These are phyloP conservation scores for Boletus sp. DNA, from an alignment of 768 basidiomycete species.

Conservation along the genomic window DNA sequence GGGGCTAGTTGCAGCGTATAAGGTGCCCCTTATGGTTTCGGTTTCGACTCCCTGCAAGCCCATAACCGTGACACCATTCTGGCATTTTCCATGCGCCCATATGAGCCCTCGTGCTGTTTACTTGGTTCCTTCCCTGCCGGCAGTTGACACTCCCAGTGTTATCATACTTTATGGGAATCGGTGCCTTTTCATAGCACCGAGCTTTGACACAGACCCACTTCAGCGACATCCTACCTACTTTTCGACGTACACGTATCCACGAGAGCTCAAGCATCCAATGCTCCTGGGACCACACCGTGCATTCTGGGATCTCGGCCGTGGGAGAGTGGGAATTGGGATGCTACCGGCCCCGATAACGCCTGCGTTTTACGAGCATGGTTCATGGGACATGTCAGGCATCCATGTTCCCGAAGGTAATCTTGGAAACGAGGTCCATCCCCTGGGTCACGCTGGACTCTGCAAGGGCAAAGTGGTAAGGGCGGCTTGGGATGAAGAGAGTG, in stretches of 20 bases:
- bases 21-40: not conserved
- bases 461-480: not conserved
- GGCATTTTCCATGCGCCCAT: constrained; percentile 4
- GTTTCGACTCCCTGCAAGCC: not conserved
- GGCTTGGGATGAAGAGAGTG: not conserved
- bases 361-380: not conserved
- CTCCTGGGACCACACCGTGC: not conserved
- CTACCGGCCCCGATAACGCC: not conserved
- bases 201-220: not conserved
- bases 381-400: not conserved
- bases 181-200: constrained; percentile 5
- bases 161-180: constrained; percentile 7
- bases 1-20: constrained; percentile 4
- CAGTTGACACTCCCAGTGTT: constrained; percentile 6
- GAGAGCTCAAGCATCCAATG: not conserved
- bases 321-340: not conserved
- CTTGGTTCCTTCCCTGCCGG: constrained; percentile 10
- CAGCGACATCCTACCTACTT: constrained; percentile 12
- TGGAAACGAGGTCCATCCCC: not conserved
- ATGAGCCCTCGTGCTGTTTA: constrained; percentile 8
- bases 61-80: not conserved
- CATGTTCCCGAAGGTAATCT: not conserved
- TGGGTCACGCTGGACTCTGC: not conserved
- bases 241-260: constrained; percentile 7
- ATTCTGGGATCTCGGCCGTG: not conserved